Evolutionary conservation across 2,329 filamentous ascomycete species (phyloP), one percentile per base, ranked within the genome.

Genomic region (Allantophomopsis lycopodina): DNA sequence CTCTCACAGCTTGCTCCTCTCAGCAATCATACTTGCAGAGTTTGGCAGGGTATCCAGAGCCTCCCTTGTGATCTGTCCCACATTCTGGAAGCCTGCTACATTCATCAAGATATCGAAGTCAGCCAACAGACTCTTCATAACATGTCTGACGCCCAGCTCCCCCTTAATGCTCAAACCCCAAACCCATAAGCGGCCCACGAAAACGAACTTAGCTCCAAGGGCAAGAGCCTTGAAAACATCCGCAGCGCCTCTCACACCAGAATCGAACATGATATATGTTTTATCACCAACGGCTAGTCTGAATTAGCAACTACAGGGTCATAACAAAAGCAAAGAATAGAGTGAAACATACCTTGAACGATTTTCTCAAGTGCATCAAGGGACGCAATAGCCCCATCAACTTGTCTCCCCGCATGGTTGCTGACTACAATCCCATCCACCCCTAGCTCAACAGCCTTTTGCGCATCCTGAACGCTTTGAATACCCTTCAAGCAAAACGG

Each of bases 91-190:
- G 0, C 75, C 73, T 14, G 63, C 68, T 2, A 75, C 68, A 37
- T 70, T 72, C 65, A 79, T 69, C 42, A 76, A 44, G 34, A 78
- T 76, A 51, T 79, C 73, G 23, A 79, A 64, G 40, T 79, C 74
- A 0, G 71, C 73, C 38, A 80, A 53, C 20, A 79, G 51, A 14
- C 63, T 62, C 56, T 71, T 73, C 64, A 79, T 68, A 6, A 79
- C 71, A 56, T 79, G 74, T 1, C 69, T 56, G 1, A 79, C 73
- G 1, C 74, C 74, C 23, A 67, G 57, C 52, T 79, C 73, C 10
- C 75, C 74, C 55, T 69, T 70, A 40, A 76, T 74, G 32, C 65
- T 65, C 10, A 79, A 50, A 0, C 68, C 73, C 64, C 68, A 79
- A 16, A 79, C 62, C 64, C 71, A 34, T 4, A 28, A 60, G 2